Base-by-base conservation (phyloP, 495 filamentous ascomycete species). In the Acidomyces sp. region DNA sequence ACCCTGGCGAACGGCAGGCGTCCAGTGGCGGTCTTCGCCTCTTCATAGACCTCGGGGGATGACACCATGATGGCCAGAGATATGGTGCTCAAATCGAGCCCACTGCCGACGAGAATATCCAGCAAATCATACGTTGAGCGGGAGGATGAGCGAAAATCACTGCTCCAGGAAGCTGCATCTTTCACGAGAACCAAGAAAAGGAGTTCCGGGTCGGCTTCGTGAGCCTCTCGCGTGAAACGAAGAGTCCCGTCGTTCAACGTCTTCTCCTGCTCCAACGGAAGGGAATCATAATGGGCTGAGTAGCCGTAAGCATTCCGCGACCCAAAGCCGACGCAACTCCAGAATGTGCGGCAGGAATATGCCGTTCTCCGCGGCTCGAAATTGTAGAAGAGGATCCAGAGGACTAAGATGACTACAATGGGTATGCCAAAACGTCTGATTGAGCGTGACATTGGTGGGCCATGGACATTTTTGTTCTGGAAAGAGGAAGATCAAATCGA, bases 341-440 rank as follows among this genome's bases (percentile, higher is more conserved):
- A 21, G 25, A 45, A 19, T 3, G 42, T 45, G 10, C 42, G 42
- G 21, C 42, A 45, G 11, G 42, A 45, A 16, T 38, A 39, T 6
- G 42, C 42, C 9, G 42, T 45, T 35, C 19, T 37, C 18, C 42
- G 19, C 12, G 34, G 42, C 22, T 45, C 42, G 25, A 45, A 27
- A 2, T 17, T 38, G 33, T 37, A 38, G 5, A 18, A 38, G 18
- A 45, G 7, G 12, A 39, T 9, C 23, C 25, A 45, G 1, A 45
- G 3, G 5, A 37, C 13, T 31, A 43, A 11, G 16, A 31, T 4
- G 10, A 22, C 19, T 13, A 17, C 30, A 17, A 22, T 5, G n/a
- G 22, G 11, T 30, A 17, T 11, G 9, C 12, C 31, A n/a, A 43
- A 11, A 17, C 40, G 18, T 2, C 17, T 9, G 31, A 24, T 11